A percentile compares a stretch with the other conserved stretches of the same genome.
Evolutionary conservation across 352 stramenopile genomes (phyloP).

Genomic region (Hyaloperonospora arabidopsidis): DNA sequence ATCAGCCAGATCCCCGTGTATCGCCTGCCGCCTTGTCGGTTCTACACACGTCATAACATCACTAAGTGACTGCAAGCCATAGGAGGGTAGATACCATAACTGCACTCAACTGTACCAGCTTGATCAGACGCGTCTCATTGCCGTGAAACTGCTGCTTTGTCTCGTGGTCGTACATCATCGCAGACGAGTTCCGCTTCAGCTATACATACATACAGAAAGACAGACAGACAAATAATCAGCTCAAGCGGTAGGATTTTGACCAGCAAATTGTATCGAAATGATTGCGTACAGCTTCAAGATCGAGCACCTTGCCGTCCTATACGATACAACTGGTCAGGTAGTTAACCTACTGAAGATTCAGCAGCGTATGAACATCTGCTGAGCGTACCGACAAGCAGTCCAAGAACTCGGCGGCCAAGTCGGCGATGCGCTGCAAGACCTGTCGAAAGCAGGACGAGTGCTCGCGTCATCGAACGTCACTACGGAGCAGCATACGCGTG

Average conservation of each 20-base stretch:
- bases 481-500: neutral
- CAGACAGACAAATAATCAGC: too few species aligned
- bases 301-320: conserved; percentile 40
- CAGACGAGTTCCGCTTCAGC: conserved; percentile 44
- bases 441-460: conserved; percentile 7
- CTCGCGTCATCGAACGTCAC: too few species aligned
- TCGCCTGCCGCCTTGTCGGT: conserved; percentile 54
- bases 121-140: conserved; percentile 47
- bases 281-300: conserved; percentile 48
- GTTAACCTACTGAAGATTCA: neutral
- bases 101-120: conserved; percentile 32
- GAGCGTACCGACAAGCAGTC: conserved; percentile 34
- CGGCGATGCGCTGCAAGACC: conserved; percentile 57
- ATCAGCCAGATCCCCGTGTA: conserved; percentile 81
- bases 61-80: neutral
- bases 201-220: conserved; percentile 11
- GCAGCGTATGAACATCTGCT: neutral
- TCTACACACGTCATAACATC: conserved; percentile 26
- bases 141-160: conserved; percentile 46
- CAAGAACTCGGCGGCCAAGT: conserved; percentile 49
- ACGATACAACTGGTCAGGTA: neutral
- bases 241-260: too few species aligned
- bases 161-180: conserved; percentile 57
- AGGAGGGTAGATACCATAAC: neutral
- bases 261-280: neutral